phyloP scores from a whole-genome alignment of 306 rosid species.

The Heteromeles arbutifolia region DNA sequence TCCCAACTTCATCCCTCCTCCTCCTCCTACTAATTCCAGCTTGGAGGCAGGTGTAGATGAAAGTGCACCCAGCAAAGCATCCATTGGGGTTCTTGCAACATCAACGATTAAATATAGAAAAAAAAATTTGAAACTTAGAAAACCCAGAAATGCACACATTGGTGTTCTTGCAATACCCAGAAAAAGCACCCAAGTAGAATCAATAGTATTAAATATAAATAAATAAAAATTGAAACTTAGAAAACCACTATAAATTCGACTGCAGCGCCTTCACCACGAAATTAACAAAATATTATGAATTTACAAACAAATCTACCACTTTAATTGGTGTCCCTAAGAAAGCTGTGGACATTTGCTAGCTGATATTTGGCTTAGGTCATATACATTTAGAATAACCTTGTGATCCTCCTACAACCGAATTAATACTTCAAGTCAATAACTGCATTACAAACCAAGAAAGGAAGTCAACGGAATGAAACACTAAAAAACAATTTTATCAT shows the following conservation, averaged over 20 bases:
- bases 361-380: too few relatives aligned
- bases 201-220: background rate
- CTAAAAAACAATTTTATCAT: too few relatives aligned
- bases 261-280: background rate
- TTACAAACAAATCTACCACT: background rate
- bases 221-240: background rate
- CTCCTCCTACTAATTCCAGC: constrained; percentile 12
- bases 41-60: constrained; percentile 83
- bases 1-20: too few relatives aligned
- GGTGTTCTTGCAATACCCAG: background rate
- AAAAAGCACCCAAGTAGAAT: too few relatives aligned
- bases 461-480: too few relatives aligned
- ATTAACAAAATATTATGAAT: background rate
- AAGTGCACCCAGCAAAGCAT: constrained; percentile 77
- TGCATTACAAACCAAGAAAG: too few relatives aligned
- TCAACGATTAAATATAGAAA: constrained; percentile 42
- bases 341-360: too few relatives aligned
- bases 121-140: background rate
- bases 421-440: too few relatives aligned
- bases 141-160: too few relatives aligned
- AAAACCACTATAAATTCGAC: background rate
- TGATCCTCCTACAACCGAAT: too few relatives aligned
- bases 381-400: too few relatives aligned
- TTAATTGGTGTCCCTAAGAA: too few relatives aligned
- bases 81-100: constrained; percentile 97